Percentiles rank a stretch among this genome's conserved stretches.
phyloP scores from a whole-genome alignment of 148 eudicot genomes.

The Diospyros kaki region DNA sequence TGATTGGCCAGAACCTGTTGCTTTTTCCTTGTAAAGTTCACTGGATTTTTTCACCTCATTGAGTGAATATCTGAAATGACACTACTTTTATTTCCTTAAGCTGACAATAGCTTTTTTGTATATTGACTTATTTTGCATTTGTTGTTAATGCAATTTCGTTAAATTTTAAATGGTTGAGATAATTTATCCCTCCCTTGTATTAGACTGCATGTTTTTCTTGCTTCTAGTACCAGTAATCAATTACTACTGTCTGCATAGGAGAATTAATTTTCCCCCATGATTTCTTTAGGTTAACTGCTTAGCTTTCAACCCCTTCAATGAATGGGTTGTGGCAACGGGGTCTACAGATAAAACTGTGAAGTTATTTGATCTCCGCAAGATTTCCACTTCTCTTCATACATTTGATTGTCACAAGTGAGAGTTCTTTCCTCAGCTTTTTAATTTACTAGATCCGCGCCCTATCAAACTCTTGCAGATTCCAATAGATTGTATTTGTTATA shows the following conservation, averaged over 20 bases:
- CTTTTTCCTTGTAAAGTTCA: background rate
- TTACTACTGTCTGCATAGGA: background rate
- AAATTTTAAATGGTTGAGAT: background rate
- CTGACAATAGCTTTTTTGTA: background rate
- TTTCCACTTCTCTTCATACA: conserved; percentile 53
- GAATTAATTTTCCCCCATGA: conserved; percentile 1
- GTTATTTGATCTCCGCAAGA: conserved; percentile 58
- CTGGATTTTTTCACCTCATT: background rate
- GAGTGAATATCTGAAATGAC: background rate
- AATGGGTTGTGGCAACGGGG: conserved; percentile 76
- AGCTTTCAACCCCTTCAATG: conserved; percentile 79
- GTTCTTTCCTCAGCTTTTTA: background rate
- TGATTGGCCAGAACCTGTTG: background rate
- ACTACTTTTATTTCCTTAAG: background rate
- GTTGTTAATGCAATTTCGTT: background rate
- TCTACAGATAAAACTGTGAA: conserved; percentile 74
- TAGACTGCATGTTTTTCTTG: background rate
- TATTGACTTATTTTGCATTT: background rate
- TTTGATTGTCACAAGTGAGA: conserved; percentile 90
- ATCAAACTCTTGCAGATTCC: background rate
- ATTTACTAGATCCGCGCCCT: too few relatives aligned
- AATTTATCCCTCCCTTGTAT: background rate
- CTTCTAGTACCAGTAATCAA: background rate
- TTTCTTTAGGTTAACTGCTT: conserved; percentile 58
- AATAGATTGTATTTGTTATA: background rate